These are phyloP conservation scores for Plasmopara muralis DNA, from an alignment of 352 stramenopile genomes.

Conservation along the genomic window DNA sequence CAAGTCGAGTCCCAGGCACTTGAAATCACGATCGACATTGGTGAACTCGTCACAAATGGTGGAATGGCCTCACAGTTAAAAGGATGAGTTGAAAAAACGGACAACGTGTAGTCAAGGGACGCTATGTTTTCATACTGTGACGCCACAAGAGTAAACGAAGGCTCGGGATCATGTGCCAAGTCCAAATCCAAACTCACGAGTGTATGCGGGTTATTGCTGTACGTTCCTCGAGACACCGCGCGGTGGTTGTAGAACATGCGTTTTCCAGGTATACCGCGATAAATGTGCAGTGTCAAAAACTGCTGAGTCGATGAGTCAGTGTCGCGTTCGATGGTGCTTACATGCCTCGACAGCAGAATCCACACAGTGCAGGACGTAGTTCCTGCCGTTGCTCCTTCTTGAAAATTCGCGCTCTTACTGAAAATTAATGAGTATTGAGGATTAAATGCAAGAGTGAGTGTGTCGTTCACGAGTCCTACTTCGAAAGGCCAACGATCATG, in stretches of 20 bases:
- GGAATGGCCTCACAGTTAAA: constrained; percentile 54
- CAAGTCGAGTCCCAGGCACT: constrained; percentile 36
- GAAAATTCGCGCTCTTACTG: constrained; percentile 8
- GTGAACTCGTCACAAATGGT: constrained; percentile 31
- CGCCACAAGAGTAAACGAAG: constrained; percentile 84
- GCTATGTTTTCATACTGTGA: constrained; percentile 90
- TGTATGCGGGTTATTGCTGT: constrained; percentile 91
- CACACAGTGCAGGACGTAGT: constrained; percentile 65
- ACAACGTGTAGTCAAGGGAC: constrained; percentile 86
- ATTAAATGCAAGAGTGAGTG: constrained; percentile 89
- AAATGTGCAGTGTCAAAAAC: constrained; percentile 90
- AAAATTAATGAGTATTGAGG: constrained; percentile 90
- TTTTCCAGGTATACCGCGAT: constrained; percentile 46
- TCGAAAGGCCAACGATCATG: constrained; percentile 83
- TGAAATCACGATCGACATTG: constrained; percentile 35
- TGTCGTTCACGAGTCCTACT: constrained; percentile 83
- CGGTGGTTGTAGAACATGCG: constrained; percentile 83
- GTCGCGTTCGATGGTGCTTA: constrained; percentile 72
- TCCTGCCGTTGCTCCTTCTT: constrained; percentile 9
- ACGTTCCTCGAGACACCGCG: constrained; percentile 73
- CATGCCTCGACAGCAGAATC: constrained; percentile 91
- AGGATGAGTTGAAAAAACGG: constrained; percentile 76
- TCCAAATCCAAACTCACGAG: constrained; percentile 84
- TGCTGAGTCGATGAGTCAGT: constrained; percentile 46
- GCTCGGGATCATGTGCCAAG: constrained; percentile 37